Percentiles rank a stretch among this genome's conserved stretches.
Conservation (phyloP, 208 protist species). For the Acanthamoeba culbertsoni region DNA sequence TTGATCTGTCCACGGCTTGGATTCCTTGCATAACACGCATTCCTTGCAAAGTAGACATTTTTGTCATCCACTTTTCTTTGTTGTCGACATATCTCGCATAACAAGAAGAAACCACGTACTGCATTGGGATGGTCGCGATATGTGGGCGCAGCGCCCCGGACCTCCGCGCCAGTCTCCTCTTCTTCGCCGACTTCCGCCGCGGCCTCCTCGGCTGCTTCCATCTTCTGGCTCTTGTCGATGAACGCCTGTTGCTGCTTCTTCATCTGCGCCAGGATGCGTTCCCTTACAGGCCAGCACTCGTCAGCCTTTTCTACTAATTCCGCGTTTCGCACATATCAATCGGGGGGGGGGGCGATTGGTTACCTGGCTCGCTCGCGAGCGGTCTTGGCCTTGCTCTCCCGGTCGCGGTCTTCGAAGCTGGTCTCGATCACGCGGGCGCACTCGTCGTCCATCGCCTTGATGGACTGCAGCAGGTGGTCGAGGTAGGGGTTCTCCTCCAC, state of each 20-base stretch:
- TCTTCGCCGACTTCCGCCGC: background rate
- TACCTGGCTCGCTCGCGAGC: background rate
- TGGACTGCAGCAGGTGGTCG: background rate
- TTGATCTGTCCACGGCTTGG: background rate
- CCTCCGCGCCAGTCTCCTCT: background rate
- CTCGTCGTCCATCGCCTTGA: background rate
- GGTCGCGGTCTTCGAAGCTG: background rate
- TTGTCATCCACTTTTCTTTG: background rate
- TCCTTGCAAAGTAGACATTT: background rate
- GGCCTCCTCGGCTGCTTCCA: background rate
- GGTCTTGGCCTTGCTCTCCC: background rate
- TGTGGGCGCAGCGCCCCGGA: background rate
- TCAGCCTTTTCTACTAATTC: background rate
- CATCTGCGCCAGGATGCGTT: slow-evolving; percentile 13
- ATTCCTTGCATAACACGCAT: background rate
- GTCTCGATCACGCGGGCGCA: background rate
- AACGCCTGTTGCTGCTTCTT: background rate
- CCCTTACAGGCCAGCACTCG: background rate
- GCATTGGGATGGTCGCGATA: background rate
- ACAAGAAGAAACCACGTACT: background rate
- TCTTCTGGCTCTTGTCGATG: background rate
- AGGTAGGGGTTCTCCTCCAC: background rate
- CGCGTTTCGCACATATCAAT: too few relatives aligned
- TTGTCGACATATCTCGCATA: background rate
- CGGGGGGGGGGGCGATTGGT: background rate